Conservation (phyloP, 2,329 filamentous ascomycete species). For the Keithomyces neogunnii region DNA sequence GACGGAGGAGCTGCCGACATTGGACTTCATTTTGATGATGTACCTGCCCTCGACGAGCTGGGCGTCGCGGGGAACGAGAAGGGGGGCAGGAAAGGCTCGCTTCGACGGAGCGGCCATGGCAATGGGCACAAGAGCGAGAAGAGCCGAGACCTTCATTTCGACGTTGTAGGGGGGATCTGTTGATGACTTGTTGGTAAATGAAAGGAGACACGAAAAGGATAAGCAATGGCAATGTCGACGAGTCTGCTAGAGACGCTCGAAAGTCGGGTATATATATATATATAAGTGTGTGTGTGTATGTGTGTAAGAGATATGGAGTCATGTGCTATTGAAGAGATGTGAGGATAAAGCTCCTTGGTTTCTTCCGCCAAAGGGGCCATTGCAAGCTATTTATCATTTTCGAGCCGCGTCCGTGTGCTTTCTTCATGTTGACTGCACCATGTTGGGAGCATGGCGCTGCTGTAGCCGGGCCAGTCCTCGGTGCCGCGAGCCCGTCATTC, state of each 20-base stretch:
- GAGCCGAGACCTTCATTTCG: constrained; percentile 21
- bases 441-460: too few relatives aligned
- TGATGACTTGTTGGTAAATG: constrained; percentile 5
- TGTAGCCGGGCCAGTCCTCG: too few relatives aligned
- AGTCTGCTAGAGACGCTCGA: neutral
- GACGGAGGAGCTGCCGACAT: constrained; percentile 14
- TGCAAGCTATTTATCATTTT: constrained; percentile 1
- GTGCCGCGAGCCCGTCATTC: too few relatives aligned
- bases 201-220: neutral
- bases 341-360: neutral
- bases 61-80: constrained; percentile 22
- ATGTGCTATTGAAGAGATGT: neutral
- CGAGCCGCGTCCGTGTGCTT: neutral
- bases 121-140: constrained; percentile 24
- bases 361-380: neutral
- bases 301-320: neutral
- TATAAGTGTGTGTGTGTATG: neutral
- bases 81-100: constrained; percentile 24
- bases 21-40: constrained; percentile 27
- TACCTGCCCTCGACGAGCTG: constrained; percentile 26
- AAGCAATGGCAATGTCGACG: neutral
- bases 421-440: neutral
- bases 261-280: neutral
- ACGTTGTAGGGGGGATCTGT: neutral
- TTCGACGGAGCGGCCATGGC: constrained; percentile 22